A percentile compares a stretch with the other conserved stretches of the same genome.
These are phyloP conservation scores for Vinca major DNA, from an alignment of 305 asterid genomes.

Conservation along the genomic window DNA sequence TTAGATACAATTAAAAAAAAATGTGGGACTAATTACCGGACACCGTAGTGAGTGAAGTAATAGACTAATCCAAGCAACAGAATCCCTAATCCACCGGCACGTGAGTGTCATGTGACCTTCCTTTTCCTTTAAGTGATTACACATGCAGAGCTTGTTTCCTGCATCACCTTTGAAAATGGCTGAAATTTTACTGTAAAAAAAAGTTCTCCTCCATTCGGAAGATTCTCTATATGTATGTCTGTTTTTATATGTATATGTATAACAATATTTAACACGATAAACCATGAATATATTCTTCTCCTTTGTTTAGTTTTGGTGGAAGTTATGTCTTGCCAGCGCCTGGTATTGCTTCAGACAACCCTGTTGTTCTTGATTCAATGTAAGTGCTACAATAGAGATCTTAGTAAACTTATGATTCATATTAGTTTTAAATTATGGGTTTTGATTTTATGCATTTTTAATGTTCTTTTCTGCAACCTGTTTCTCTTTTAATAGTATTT, in stretches of 20 bases:
- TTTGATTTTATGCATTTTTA: neutral
- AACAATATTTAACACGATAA: no score
- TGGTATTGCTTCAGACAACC: conserved; percentile 15
- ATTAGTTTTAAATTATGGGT: no score
- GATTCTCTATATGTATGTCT: neutral
- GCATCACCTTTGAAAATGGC: neutral
- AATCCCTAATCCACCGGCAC: conserved; percentile 13
- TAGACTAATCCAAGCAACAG: conserved; percentile 16
- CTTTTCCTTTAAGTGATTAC: conserved; percentile 16
- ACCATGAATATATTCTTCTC: no score
- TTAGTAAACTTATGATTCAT: neutral
- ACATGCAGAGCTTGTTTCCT: conserved; percentile 10
- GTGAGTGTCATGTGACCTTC: conserved; percentile 21
- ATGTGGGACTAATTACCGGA: no score
- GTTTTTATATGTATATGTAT: neutral
- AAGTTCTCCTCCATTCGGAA: neutral
- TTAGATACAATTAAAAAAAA: no score
- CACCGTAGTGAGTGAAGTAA: conserved; percentile 12
- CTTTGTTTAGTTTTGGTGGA: no score
- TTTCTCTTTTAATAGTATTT: neutral
- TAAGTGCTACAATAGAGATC: conserved; percentile 10
- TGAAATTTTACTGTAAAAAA: no score
- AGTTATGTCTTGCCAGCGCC: neutral
- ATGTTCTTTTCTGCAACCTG: neutral
- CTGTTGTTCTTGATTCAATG: conserved; percentile 13